Conservation (phyloP, 805 yeast genomes). For the Saccharomycopsis sp. region DNA sequence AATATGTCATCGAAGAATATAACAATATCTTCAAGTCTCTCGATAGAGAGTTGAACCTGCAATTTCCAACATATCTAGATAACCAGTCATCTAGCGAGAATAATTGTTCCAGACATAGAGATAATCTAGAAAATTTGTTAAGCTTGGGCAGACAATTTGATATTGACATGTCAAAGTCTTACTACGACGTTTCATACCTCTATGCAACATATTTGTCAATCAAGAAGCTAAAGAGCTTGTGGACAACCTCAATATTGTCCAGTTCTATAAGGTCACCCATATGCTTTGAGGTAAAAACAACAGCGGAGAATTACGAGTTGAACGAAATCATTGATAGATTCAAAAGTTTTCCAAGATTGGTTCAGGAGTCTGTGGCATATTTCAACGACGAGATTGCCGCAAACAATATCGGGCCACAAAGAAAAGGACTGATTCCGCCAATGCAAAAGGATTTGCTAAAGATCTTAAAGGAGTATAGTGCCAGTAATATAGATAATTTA, state of each 20-base stretch:
- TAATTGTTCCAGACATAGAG: background rate
- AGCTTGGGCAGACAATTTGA: slow-evolving; percentile 1
- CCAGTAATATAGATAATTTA: slow-evolving; percentile 47
- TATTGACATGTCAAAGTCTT: background rate
- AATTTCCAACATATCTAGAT: background rate
- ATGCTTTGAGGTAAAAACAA: slow-evolving; percentile 4
- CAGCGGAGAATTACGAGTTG: background rate
- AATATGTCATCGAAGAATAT: background rate
- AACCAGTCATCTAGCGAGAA: too few species aligned
- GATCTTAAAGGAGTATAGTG: slow-evolving; percentile 47
- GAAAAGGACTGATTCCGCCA: background rate
- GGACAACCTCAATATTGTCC: slow-evolving; percentile 6
- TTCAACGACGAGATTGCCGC: slow-evolving; percentile 4
- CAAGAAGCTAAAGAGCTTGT: slow-evolving; percentile 12
- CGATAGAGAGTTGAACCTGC: background rate
- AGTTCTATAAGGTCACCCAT: slow-evolving; percentile 11
- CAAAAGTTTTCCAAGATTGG: background rate
- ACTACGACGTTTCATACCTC: background rate
- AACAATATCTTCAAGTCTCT: slow-evolving; percentile 1
- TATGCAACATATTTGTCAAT: slow-evolving; percentile 10
- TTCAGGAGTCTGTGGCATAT: background rate
- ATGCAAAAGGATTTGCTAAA: slow-evolving; percentile 32
- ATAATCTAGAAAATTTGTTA: slow-evolving; percentile 1
- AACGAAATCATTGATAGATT: background rate
- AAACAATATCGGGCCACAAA: background rate